phyloP scores from a whole-genome alignment of 352 stramenopile genomes.

The Phytopythium oedochilum region DNA sequence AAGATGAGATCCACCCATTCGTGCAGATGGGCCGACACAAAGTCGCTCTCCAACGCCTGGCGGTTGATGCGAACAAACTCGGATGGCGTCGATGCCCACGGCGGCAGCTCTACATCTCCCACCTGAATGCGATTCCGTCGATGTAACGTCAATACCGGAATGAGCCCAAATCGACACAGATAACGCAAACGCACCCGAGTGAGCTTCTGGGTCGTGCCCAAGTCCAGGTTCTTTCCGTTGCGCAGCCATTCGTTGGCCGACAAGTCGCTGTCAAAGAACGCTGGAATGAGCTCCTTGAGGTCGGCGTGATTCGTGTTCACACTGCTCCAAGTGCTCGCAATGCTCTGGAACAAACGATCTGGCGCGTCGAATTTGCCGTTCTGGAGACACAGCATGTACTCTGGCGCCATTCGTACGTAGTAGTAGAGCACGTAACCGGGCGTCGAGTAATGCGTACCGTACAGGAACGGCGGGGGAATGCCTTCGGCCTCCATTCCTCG shows the following conservation, averaged over 20 bases:
- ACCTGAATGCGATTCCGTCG: constrained; percentile 40
- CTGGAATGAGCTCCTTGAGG: constrained; percentile 98
- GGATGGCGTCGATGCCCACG: constrained; percentile 89
- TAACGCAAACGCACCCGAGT: constrained; percentile 49
- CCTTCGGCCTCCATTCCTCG: constrained; percentile 68
- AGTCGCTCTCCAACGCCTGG: constrained; percentile 71
- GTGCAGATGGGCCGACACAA: constrained; percentile 67
- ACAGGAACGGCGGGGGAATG: constrained; percentile 93
- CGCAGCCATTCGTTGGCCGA: constrained; percentile 88
- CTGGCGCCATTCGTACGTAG: constrained; percentile 93
- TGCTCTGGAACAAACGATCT: constrained; percentile 96
- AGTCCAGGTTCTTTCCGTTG: constrained; percentile 95
- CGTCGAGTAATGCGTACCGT: constrained; percentile 93
- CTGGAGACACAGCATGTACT: constrained; percentile 96
- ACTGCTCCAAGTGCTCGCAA: constrained; percentile 91
- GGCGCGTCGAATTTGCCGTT: constrained; percentile 97
- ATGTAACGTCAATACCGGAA: neutral
- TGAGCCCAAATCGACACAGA: no score
- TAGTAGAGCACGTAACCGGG: constrained; percentile 98
- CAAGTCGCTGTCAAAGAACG: constrained; percentile 94
- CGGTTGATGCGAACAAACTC: constrained; percentile 73
- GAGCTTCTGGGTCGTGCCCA: constrained; percentile 91
- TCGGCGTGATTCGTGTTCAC: constrained; percentile 87
- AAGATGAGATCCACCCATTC: constrained; percentile 87
- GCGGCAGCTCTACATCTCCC: constrained; percentile 93